Conservation (phyloP, 2,329 filamentous ascomycete species). For the Neospermospora avenae region DNA sequence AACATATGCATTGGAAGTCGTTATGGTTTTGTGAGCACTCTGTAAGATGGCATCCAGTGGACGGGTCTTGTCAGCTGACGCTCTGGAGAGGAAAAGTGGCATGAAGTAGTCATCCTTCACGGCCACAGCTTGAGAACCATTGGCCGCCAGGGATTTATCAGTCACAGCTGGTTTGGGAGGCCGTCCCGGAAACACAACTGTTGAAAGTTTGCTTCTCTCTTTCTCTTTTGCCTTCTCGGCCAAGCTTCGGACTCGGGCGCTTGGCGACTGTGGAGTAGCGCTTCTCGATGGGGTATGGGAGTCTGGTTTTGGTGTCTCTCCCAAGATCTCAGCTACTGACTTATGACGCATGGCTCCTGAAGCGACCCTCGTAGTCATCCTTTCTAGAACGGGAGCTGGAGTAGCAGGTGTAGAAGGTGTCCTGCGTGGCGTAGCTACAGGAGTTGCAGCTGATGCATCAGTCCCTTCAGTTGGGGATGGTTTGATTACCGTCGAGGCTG, state of each 20-base stretch:
- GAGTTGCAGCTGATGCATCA: conserved; percentile 19
- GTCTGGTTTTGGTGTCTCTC: conserved; percentile 47
- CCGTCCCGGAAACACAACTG: conserved; percentile 75
- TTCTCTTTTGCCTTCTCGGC: conserved; percentile 45
- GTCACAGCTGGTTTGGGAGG: conserved; percentile 42
- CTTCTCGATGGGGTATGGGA: conserved; percentile 34
- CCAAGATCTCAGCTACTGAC: conserved; percentile 70
- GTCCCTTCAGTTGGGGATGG: conserved; percentile 6
- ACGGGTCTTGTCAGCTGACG: conserved; percentile 56
- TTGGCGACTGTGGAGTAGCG: conserved; percentile 44
- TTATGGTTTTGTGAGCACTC: conserved; percentile 84
- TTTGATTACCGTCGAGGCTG: conserved; percentile 10
- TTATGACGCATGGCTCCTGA: conserved; percentile 70
- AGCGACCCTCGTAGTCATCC: conserved; percentile 66
- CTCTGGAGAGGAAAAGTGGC: conserved; percentile 55
- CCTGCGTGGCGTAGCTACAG: conserved; percentile 24
- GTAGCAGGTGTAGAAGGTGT: conserved; percentile 32
- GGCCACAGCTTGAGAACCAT: conserved; percentile 13
- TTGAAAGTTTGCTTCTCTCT: conserved; percentile 65
- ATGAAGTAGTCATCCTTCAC: conserved; percentile 59
- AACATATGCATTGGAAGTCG: conserved; percentile 78
- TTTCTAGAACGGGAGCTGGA: conserved; percentile 40
- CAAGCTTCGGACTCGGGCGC: conserved; percentile 30
- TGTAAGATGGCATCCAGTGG: conserved; percentile 69
- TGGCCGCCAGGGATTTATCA: conserved; percentile 15